Percentiles rank a stretch among this genome's conserved stretches.
Evolutionary conservation across 176 grass and related monocot species (phyloP).

Genomic region (Aegilops sharonensis): DNA sequence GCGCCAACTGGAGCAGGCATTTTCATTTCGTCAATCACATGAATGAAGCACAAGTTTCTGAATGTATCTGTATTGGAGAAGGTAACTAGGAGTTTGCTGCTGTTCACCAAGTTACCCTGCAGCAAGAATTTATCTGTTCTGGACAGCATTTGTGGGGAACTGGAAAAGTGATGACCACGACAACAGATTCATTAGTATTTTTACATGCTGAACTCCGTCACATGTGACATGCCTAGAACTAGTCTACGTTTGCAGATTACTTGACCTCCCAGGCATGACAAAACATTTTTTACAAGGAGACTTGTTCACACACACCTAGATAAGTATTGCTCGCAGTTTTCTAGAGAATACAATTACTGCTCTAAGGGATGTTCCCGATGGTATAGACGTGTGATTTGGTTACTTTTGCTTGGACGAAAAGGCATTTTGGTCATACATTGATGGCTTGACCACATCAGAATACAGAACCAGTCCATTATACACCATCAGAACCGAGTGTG

Average conservation of each 20-base stretch:
- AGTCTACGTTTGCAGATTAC: background rate
- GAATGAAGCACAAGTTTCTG: background rate
- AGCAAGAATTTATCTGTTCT: background rate
- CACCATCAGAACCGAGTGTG: background rate
- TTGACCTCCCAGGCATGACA: background rate
- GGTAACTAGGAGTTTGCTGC: background rate
- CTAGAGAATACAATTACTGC: background rate
- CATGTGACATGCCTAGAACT: background rate
- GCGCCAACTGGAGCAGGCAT: background rate
- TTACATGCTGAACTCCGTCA: background rate
- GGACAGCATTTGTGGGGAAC: background rate
- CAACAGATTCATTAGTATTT: background rate
- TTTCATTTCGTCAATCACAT: background rate
- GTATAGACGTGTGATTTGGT: background rate
- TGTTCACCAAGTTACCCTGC: background rate
- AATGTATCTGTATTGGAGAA: background rate
- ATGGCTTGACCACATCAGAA: slow-evolving; percentile 10
- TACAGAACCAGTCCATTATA: background rate
- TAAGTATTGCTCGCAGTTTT: background rate
- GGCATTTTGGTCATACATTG: slow-evolving; percentile 14
- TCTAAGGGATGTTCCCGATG: background rate
- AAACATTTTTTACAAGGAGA: background rate
- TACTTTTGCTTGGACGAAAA: background rate
- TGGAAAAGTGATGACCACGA: background rate
- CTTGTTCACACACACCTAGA: background rate